Evolutionary conservation across 2,329 filamentous ascomycete genomes (phyloP), one percentile per base, ranked within the genome.

Genomic region (Elsinoe arachidis): DNA sequence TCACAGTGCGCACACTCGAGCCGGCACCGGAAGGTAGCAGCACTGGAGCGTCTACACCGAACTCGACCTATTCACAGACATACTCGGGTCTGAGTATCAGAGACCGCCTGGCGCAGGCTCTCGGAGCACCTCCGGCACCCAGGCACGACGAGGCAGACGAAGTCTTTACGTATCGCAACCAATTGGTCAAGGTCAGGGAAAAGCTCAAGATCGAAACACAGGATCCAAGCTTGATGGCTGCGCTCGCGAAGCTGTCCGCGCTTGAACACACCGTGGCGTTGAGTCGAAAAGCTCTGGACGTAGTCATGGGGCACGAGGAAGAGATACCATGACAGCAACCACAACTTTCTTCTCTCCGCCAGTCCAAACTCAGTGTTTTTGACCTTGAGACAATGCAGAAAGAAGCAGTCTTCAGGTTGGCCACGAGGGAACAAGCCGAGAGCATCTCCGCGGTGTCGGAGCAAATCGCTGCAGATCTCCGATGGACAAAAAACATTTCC

Each of bases 151-250:
- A 97, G 72, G 84, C 85, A 61, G 87, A 92, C 60, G 80, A 84
- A 37, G 75, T 87, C 0, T 96, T 95, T 70, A 76, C 75, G 3
- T 96, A 80, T 72, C 76, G 74, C 12, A 80, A 81, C 3, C 79
- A 83, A 57, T 84, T 93, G 60, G 90, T 96, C 2, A 86, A 83
- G 62, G 92, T 97, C 46, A 84, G 86, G 63, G 92, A 96, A 70
- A 96, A 96, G 74, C 82, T 96, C 3, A 80, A 87, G 39, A 86
- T 96, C 1, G 91, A 96, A 71, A 92, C 84, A 65, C 88, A 90
- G 57, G 91, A 97, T 70, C 92, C 92, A 1, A 91, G 84, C 64
- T 69, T 96, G 62, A 84, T 96, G 69, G 86, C 88, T 35, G 78
- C 93, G 34, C 86, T 88, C 69, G 86, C 90, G 4, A 96, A 96